A percentile compares a stretch with the other conserved stretches of the same genome.
Evolutionary conservation across 352 stramenopile species (phyloP).

Genomic region (Discostella stelligera): DNA sequence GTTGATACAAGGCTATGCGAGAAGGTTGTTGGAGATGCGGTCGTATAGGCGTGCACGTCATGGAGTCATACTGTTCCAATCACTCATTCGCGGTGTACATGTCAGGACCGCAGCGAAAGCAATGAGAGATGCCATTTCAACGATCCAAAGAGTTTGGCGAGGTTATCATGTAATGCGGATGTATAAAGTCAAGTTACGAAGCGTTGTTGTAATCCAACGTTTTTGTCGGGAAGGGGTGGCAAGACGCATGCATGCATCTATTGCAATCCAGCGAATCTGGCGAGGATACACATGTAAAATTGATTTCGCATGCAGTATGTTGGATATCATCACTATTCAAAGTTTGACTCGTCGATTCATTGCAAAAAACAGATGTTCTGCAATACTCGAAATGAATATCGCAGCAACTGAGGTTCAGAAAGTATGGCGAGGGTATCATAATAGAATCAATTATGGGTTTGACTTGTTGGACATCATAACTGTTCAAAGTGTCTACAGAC

Average conservation of each 20-base stretch:
- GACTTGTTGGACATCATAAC: slow-evolving; percentile 66
- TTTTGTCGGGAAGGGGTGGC: slow-evolving; percentile 37
- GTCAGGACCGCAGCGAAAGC: slow-evolving; percentile 13
- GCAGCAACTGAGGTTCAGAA: slow-evolving; percentile 54
- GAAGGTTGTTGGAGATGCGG: slow-evolving; percentile 23
- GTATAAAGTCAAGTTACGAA: slow-evolving; percentile 24
- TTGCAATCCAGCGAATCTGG: slow-evolving; percentile 52
- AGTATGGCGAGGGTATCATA: slow-evolving; percentile 42
- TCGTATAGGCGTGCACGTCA: slow-evolving; percentile 26
- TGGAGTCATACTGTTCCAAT: slow-evolving; percentile 47
- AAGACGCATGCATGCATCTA: slow-evolving; percentile 17
- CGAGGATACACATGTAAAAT: slow-evolving; percentile 14
- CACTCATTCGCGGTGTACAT: slow-evolving; percentile 27
- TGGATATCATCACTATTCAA: slow-evolving; percentile 64
- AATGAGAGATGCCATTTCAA: slow-evolving; percentile 11
- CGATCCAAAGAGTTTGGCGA: slow-evolving; percentile 32
- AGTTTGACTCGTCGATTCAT: slow-evolving; percentile 44
- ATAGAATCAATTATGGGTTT: slow-evolving; percentile 52
- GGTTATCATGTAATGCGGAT: slow-evolving; percentile 12
- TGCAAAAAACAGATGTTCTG: not conserved
- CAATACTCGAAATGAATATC: slow-evolving; percentile 15
- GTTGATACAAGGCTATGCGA: slow-evolving; percentile 35
- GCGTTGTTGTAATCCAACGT: slow-evolving; percentile 65
- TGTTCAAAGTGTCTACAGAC: slow-evolving; percentile 53
- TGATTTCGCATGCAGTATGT: slow-evolving; percentile 6